Base-by-base conservation (phyloP, 768 basidiomycete genomes). In the button mushroom (Agaricus bisporus) region DNA sequence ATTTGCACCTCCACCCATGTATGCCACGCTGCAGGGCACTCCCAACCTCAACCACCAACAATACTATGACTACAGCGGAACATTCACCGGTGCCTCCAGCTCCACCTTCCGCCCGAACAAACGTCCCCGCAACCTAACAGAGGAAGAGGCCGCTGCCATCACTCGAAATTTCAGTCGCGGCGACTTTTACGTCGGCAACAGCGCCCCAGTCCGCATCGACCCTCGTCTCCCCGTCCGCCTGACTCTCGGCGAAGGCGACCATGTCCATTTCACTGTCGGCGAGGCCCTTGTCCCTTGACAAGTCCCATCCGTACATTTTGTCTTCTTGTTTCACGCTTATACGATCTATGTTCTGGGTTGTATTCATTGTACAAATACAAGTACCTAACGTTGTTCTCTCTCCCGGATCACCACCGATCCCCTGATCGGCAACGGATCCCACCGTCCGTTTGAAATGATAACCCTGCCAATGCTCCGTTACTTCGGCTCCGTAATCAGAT, bases 131-230 rank as follows among this genome's bases (percentile, higher is more conserved):
- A 81, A 79, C 42, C 81, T 91, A 51, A 91, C 88, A 2, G 88
- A 91, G 59, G 88, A 91, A 57, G 88, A 91, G 66, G 79, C 88
- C 2, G 86, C 86, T 10, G 87, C 88, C 29, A 90, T 91, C 70
- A 88, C 87, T 1, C 80, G 88, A 65, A 88, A 88, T 61, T 91
- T 87, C 60, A 84, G 73, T 57, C 80, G 88, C 48, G 88, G 88
- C 4, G 88, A 91, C 64, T 91, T 91, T 66, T 91, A 82, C 61
- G 85, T 91, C 48, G 88, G 88, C 51, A 81, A 75, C 36, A 88
- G 85, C 59, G 88, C 87, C 1, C 88, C 88, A 8, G 86, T 91
- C 42, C 81, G 86, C 60, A 90, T 91, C 68, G 88, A 91, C 63
- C 86, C 88, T 18, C 81, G 88, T 49, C 69, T 91, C 41, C 86